Conservation (phyloP, 257 asterid species). For the Ocimum tenuiflorum region DNA sequence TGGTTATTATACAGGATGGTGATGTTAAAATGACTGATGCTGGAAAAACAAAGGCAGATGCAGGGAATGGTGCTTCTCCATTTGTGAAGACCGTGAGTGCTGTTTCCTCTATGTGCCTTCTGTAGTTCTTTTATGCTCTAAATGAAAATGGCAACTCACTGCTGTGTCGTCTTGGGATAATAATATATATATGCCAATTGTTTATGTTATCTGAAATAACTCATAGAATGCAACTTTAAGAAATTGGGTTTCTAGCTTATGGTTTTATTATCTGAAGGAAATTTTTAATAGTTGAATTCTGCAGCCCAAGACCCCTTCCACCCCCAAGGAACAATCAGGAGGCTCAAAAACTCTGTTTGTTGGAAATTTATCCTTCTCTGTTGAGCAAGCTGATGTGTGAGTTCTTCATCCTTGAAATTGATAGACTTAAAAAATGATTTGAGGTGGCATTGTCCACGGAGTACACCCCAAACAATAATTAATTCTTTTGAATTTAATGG, state of each 20-base stretch:
- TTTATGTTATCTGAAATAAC: too few species aligned
- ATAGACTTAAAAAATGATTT: too few species aligned
- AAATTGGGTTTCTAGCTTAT: too few species aligned
- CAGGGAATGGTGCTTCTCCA: too few species aligned
- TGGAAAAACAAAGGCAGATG: not conserved
- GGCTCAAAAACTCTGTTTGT: slow-evolving; percentile 68
- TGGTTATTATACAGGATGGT: slow-evolving; percentile 32
- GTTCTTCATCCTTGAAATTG: slow-evolving; percentile 19
- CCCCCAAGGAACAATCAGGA: slow-evolving; percentile 37
- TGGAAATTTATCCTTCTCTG: slow-evolving; percentile 61
- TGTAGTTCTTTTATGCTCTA: not conserved
- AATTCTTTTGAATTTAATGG: not conserved
- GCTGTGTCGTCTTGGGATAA: not conserved
- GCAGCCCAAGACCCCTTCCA: slow-evolving; percentile 58
- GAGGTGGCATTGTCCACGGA: too few species aligned
- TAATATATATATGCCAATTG: not conserved
- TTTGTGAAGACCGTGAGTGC: slow-evolving; percentile 31
- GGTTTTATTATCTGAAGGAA: not conserved
- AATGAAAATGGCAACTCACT: not conserved
- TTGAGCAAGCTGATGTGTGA: slow-evolving; percentile 64
- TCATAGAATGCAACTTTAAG: too few species aligned
- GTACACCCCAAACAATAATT: too few species aligned
- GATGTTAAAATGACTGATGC: slow-evolving; percentile 52
- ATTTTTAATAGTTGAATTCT: not conserved
- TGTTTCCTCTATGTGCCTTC: not conserved